Evolutionary conservation across 1,284 basidiomycete genomes (phyloP), one percentile per base, ranked within the genome.

Genomic region (Cryptococcus sp.): DNA sequence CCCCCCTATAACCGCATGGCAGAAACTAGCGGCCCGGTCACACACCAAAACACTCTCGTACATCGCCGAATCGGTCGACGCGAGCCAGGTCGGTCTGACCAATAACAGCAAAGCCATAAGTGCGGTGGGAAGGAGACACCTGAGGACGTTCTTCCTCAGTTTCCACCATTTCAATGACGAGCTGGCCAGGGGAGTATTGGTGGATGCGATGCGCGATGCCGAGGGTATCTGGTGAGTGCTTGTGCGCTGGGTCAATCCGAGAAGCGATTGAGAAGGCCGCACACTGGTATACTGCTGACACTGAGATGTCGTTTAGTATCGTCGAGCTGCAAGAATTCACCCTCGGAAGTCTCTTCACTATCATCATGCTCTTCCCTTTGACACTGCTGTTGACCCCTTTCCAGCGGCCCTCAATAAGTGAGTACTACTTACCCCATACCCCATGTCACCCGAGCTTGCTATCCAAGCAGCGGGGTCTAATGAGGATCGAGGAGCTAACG

Each of bases 151-250:
- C 49, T 72, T 69, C 50, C 53, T 75, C 17, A 68, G 69, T 40
- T 76, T 75, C 55, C 74, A 76, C 60, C 74, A 76, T 61, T 75
- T 76, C 57, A 63, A 65, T 35, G 70, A 75, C 46, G 63, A 70
- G 4, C 54, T 55, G 1, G 74, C 72, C 1, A 65, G 65, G 52
- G 48, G 56, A 35, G 67, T 73, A 1, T 45, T 76, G 30, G 63
- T 62, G 43, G 74, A 75, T 65, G 70, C 72, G 6, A 75, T 76
- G 71, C 40, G 61, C 22, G 60, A 58, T 35, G 58, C 68, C 2
- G 74, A 76, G 50, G 74, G 63, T 1, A 62, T 76, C 25, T 68
- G 68, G 74, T 76, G 59, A 55, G 71, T 64, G n/a, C 23, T 19
- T 13, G 22, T 40, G 17, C 16, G 50, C 5, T 16, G 17, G 13